A percentile compares a stretch with the other conserved stretches of the same genome.
Evolutionary conservation across 257 asterid genomes (phyloP).

Genomic region (Thymus quinquecostatus): DNA sequence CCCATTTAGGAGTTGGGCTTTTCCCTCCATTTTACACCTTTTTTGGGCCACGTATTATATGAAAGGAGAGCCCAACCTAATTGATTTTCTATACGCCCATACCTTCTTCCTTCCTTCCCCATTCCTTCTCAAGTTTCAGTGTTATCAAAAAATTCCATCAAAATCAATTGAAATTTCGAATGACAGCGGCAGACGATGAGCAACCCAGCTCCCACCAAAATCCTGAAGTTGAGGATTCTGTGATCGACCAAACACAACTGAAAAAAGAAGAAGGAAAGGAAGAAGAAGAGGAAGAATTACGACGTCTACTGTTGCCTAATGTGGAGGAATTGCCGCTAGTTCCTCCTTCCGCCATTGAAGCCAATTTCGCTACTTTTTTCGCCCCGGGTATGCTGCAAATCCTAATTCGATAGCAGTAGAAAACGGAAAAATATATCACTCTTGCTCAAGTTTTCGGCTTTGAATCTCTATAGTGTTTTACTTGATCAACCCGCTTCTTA

Average conservation of each 20-base stretch:
- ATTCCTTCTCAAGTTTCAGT: too few relatives aligned
- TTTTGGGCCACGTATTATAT: too few relatives aligned
- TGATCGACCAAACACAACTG: conserved; percentile 19
- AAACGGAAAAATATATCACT: too few relatives aligned
- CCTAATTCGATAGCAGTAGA: not conserved
- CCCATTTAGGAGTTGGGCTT: too few relatives aligned
- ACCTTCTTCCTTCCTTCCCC: not conserved
- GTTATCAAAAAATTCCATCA: too few relatives aligned
- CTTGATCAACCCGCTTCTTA: not conserved
- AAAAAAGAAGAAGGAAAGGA: conserved; percentile 8
- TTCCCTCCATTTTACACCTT: too few relatives aligned
- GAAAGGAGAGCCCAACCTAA: not conserved
- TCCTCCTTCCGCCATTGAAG: conserved; percentile 74
- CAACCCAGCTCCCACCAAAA: conserved; percentile 14
- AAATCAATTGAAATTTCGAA: not conserved
- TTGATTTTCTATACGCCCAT: too few relatives aligned
- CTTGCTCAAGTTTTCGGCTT: not conserved
- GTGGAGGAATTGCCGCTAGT: conserved; percentile 56
- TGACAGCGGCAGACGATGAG: conserved; percentile 36
- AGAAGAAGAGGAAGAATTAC: conserved; percentile 52
- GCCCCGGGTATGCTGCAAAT: conserved; percentile 57
- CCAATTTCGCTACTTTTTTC: conserved; percentile 70
- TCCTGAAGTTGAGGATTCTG: conserved; percentile 32
- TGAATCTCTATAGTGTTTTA: not conserved
- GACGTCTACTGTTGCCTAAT: conserved; percentile 66